These are phyloP conservation scores for Hypoxylon crocopeplum DNA, from an alignment of 495 filamentous ascomycete species.

Conservation along the genomic window DNA sequence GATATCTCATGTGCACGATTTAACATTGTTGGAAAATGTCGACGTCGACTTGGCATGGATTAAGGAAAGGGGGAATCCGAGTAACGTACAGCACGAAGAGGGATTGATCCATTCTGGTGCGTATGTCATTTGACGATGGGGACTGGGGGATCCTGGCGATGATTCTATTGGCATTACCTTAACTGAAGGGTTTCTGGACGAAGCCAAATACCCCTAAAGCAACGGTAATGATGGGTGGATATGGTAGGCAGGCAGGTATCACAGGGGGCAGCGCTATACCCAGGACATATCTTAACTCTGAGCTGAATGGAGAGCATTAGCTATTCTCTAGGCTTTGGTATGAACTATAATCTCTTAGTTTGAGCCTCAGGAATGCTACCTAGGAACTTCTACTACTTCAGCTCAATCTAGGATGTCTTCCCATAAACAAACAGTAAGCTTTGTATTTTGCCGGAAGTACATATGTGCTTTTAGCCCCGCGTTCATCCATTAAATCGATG, in stretches of 20 bases:
- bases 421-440: not conserved
- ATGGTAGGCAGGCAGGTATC: slow-evolving; percentile 1
- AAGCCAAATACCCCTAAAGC: slow-evolving; percentile 16
- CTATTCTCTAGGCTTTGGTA: slow-evolving; percentile 7
- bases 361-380: slow-evolving; percentile 34
- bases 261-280: slow-evolving; percentile 28
- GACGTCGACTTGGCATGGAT: slow-evolving; percentile 9
- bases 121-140: slow-evolving; percentile 1
- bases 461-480: slow-evolving; percentile 15
- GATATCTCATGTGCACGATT: slow-evolving; percentile 12
- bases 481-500: slow-evolving; percentile 17
- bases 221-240: no score
- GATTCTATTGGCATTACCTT: slow-evolving; percentile 22
- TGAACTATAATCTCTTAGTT: slow-evolving; percentile 1
- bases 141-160: slow-evolving; percentile 2
- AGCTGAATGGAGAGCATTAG: slow-evolving; percentile 9
- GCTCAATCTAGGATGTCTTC: not conserved
- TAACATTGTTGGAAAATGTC: slow-evolving; percentile 8
- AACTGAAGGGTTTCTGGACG: slow-evolving; percentile 3
- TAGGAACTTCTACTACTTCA: no score
- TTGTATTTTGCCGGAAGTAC: slow-evolving; percentile 23
- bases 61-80: not conserved
- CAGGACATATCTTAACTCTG: slow-evolving; percentile 28
- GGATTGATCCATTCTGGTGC: slow-evolving; percentile 4
- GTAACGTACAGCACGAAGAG: not conserved